Conservation (phyloP, 352 stramenopile genomes). For the Phytopythium aichiense region DNA sequence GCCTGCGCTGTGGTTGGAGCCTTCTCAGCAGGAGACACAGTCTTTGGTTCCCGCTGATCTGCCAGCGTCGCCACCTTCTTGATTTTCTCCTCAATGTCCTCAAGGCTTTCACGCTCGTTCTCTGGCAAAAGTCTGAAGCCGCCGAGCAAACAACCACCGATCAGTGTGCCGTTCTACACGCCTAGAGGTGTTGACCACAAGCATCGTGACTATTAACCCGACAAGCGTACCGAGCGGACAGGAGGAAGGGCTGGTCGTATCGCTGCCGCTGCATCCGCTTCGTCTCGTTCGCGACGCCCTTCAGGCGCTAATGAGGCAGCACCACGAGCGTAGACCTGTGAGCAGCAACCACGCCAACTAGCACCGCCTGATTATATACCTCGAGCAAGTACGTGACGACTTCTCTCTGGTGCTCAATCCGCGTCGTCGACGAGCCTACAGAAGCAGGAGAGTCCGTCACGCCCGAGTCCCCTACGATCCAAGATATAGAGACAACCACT, state of each 20-base stretch:
- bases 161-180: background rate
- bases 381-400: conserved; percentile 70
- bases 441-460: background rate
- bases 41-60: conserved; percentile 5
- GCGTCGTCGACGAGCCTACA: conserved; percentile 17
- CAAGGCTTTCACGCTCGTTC: conserved; percentile 43
- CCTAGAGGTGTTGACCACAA: background rate
- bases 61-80: conserved; percentile 4
- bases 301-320: conserved; percentile 39
- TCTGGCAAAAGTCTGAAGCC: conserved; percentile 50
- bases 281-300: conserved; percentile 46
- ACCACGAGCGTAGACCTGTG: background rate
- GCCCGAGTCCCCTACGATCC: background rate
- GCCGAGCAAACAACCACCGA: background rate
- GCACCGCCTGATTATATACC: conserved; percentile 17
- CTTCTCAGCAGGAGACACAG: background rate
- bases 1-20: background rate
- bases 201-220: background rate
- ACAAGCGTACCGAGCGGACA: conserved; percentile 43
- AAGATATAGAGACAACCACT: conserved; percentile 4
- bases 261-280: conserved; percentile 78
- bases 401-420: conserved; percentile 57
- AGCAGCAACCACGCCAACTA: background rate
- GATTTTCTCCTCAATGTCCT: conserved; percentile 47
- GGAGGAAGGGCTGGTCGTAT: conserved; percentile 59